Conservation (phyloP, 1,284 basidiomycete species). For the Malassezia obtusa region DNA sequence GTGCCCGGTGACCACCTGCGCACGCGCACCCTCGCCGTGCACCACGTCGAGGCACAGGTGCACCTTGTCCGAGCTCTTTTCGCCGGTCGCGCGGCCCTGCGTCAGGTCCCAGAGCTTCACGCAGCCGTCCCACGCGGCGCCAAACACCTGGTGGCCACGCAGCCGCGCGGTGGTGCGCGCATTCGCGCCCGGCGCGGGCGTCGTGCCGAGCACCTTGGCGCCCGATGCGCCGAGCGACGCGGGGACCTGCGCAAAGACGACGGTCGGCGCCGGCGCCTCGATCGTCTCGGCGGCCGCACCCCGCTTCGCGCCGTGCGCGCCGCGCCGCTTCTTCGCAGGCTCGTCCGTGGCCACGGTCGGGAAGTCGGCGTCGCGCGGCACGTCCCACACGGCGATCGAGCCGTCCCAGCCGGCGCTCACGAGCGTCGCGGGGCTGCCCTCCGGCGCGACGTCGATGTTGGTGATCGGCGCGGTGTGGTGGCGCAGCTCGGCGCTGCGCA, state of each 20-base stretch:
- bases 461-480: conserved; percentile 26
- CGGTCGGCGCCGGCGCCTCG: conserved; percentile 5
- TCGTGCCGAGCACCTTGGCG: conserved; percentile 9
- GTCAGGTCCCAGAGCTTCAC: conserved; percentile 38
- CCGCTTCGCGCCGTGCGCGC: conserved; percentile 14
- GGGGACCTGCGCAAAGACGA: conserved; percentile 12
- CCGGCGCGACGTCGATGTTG: conserved; percentile 20
- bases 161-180: conserved; percentile 18
- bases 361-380: conserved; percentile 8
- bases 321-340: conserved; percentile 12
- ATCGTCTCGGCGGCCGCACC: conserved; percentile 14
- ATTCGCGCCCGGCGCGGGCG: conserved; percentile 22
- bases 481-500: conserved; percentile 15
- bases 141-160: conserved; percentile 21
- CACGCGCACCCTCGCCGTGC: neutral
- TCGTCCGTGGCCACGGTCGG: neutral
- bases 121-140: conserved; percentile 34
- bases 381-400: conserved; percentile 34
- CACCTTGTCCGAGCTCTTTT: conserved; percentile 25
- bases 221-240: conserved; percentile 8
- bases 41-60: conserved; percentile 26
- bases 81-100: conserved; percentile 15
- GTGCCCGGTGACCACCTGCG: conserved; percentile 25
- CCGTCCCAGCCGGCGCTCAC: conserved; percentile 40
- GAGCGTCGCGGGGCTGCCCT: conserved; percentile 11